A percentile compares a stretch with the other conserved stretches of the same genome.
Conservation (phyloP, 352 stramenopile genomes). For the Phytophthora podocarpi region DNA sequence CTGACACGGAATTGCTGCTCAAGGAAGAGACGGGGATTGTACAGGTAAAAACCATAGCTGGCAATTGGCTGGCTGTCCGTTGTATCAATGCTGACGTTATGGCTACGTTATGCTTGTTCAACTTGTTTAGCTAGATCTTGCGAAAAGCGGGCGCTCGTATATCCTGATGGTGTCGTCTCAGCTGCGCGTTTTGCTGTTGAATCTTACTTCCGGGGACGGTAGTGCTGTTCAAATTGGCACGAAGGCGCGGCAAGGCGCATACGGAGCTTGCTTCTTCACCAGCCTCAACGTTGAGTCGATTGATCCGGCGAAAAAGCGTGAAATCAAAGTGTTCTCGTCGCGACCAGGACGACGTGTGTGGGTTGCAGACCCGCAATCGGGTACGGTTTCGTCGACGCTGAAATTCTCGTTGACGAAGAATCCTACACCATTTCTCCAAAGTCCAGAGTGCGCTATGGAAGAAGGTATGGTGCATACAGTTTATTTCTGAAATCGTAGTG, state of each 20-base stretch:
- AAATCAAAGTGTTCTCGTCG: constrained; percentile 81
- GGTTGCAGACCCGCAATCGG: constrained; percentile 77
- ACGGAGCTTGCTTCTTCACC: constrained; percentile 83
- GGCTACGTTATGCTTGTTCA: constrained; percentile 4
- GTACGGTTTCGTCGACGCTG: constrained; percentile 81
- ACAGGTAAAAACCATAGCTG: constrained; percentile 38
- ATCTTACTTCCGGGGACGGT: constrained; percentile 68
- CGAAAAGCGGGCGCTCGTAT: constrained; percentile 53
- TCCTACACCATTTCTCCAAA: constrained; percentile 62
- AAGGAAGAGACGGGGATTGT: constrained; percentile 89
- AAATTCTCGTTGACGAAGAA: constrained; percentile 84
- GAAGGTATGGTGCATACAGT: constrained; percentile 44
- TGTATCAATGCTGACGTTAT: too few relatives aligned
- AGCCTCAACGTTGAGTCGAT: constrained; percentile 61
- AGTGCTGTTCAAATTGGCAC: constrained; percentile 84
- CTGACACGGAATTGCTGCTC: constrained; percentile 83
- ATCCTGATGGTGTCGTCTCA: constrained; percentile 88
- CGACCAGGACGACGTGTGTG: constrained; percentile 82
- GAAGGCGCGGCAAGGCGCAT: constrained; percentile 83
- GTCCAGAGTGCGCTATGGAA: constrained; percentile 54
- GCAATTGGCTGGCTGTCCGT: not conserved
- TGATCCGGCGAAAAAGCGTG: constrained; percentile 59
- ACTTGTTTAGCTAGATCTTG: constrained; percentile 60
- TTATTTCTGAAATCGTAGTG: not conserved
- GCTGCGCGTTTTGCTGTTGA: constrained; percentile 76